These are phyloP conservation scores for Neurospora sp. DNA, from an alignment of 2,329 filamentous ascomycete species.

Conservation along the genomic window DNA sequence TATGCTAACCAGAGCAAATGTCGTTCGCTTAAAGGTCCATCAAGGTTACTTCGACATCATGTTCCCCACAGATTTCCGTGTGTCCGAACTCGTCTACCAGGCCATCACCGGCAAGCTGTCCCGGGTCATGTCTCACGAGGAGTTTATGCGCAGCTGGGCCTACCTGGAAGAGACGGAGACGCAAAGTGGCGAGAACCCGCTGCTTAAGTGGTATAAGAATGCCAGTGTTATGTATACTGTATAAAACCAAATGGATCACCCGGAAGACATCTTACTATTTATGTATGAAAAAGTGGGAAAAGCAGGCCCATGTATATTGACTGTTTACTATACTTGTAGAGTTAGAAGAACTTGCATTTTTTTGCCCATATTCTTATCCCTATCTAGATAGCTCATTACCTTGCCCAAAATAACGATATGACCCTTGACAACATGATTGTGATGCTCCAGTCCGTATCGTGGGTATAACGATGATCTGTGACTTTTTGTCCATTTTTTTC, in stretches of 20 bases:
- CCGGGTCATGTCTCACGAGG: conserved; percentile 73
- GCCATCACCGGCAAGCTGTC: conserved; percentile 90
- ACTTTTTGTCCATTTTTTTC: too few species aligned
- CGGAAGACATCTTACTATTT: background rate
- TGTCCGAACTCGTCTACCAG: conserved; percentile 86
- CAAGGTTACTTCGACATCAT: conserved; percentile 99
- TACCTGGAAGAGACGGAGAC: conserved; percentile 85
- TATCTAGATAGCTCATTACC: background rate
- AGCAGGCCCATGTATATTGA: background rate
- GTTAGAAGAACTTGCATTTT: background rate
- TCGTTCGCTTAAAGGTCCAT: conserved; percentile 55
- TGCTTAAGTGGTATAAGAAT: conserved; percentile 91
- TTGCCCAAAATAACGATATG: background rate
- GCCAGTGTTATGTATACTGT: conserved; percentile 86
- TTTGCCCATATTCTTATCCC: background rate
- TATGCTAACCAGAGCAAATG: background rate
- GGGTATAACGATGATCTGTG: too few species aligned
- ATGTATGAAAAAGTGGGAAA: background rate
- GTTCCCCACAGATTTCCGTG: conserved; percentile 89
- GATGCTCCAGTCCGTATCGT: too few species aligned
- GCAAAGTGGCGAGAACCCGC: conserved; percentile 81
- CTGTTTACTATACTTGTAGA: background rate
- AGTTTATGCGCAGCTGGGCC: conserved; percentile 85
- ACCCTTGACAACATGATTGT: background rate
- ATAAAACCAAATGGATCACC: conserved; percentile 29